A percentile compares a stretch with the other conserved stretches of the same genome.
phyloP scores from a whole-genome alignment of 257 asterid genomes.

The Solanum bulbocastanum region DNA sequence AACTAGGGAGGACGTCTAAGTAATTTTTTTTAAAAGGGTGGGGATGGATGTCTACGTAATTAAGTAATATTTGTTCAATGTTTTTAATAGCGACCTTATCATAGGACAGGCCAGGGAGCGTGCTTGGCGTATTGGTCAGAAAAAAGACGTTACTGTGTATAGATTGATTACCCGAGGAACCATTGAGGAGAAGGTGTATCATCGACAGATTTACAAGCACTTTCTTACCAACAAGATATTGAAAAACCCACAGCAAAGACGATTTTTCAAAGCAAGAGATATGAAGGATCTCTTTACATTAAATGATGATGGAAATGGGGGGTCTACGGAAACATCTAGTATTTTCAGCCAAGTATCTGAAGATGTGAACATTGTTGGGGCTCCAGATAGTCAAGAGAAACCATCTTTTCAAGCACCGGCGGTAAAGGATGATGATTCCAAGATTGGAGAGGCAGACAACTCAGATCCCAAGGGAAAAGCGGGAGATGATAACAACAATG shows the following conservation, averaged over 20 bases:
- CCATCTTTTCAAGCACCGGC: conserved; percentile 7
- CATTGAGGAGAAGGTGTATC: conserved; percentile 98
- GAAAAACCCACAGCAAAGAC: conserved; percentile 93
- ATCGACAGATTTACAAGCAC: conserved; percentile 94
- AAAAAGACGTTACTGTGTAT: conserved; percentile 76
- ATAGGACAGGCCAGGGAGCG: conserved; percentile 90
- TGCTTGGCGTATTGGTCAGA: conserved; percentile 99
- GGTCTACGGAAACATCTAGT: conserved; percentile 79
- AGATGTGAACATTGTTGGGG: conserved; percentile 58
- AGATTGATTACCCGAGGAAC: conserved; percentile 97
- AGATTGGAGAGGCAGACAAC: conserved; percentile 17
- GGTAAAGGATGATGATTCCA: conserved; percentile 14
- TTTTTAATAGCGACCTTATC: background rate
- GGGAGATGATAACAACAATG: conserved; percentile 18
- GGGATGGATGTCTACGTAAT: background rate
- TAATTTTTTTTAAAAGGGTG: background rate
- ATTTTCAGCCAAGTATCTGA: conserved; percentile 73
- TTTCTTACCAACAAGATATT: conserved; percentile 90
- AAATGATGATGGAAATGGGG: conserved; percentile 65
- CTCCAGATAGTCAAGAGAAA: conserved; percentile 22
- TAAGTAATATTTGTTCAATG: background rate
- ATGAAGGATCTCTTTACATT: conserved; percentile 91
- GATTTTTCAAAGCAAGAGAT: conserved; percentile 94
- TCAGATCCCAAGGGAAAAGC: conserved; percentile 16
- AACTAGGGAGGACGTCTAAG: background rate